Evolutionary conservation across 1,139 yeast genomes (phyloP), one percentile per base, ranked within the genome.

Genomic region (Yamadazyma mexicana): DNA sequence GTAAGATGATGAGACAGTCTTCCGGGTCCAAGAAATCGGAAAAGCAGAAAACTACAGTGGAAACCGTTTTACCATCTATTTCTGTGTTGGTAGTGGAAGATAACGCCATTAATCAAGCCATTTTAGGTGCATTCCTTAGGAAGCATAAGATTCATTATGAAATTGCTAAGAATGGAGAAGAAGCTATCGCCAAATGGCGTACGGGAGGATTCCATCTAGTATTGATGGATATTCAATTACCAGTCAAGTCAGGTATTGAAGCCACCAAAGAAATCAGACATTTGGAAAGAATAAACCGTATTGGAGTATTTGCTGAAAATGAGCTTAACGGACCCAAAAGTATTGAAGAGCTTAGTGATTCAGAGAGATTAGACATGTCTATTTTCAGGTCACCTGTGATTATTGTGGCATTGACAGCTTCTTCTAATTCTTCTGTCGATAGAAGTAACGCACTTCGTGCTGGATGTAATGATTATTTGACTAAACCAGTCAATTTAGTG

Each of bases 21-120:
- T 46, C 54, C 7, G 48, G 47, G 3, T 30, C 44, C n/a, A 46
- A 46, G 29, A 50, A 49, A 35, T 38, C 35, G 26, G 41, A 37
- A 16, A 38, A 28, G 4, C 38, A 39, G 22, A 34, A 43, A 25
- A 37, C 52, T 10, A 49, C 56, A 8, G 45, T 49, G 2, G 55
- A 47, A 33, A 43, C 73, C 41, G 81, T 78, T 8, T 55, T 78
- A 22, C 96, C 97, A 0, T 87, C 89, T 43, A 83, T 92, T 38
- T 87, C 89, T 29, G 96, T 92, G 3, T 67, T 92, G 40, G 92
- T 92, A 26, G 98, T 94, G 6, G 98, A 92, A 61, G 98, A 92
- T 70, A 92, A 92, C 60, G 85, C 92, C 35, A 91, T 92, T 54
- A 92, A 92, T 62, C 95, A 88, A 65, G 87, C 88, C 35, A 91